A percentile compares a stretch with the other conserved stretches of the same genome.
These are phyloP conservation scores for Verticillium tricorpus DNA, from an alignment of 2,329 filamentous ascomycete genomes.

Conservation along the genomic window DNA sequence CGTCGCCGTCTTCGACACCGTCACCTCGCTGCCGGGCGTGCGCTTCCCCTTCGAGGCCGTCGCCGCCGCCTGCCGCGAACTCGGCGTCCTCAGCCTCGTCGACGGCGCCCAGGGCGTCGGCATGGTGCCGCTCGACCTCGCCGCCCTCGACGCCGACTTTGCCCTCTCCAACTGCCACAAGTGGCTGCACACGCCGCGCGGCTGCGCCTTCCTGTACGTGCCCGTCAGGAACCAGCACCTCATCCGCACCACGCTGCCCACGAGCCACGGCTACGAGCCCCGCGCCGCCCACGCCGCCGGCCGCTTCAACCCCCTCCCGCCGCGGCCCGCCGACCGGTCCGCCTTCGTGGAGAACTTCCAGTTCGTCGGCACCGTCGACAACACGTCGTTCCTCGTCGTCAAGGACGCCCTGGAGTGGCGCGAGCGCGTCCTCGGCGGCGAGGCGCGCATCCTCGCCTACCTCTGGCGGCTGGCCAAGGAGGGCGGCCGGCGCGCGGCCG, in stretches of 20 bases:
- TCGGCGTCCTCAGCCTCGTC: constrained; percentile 67
- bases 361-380: constrained; percentile 73
- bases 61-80: constrained; percentile 57
- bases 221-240: constrained; percentile 70
- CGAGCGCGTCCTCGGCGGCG: constrained; percentile 64
- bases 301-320: constrained; percentile 35
- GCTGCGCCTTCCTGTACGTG: constrained; percentile 77
- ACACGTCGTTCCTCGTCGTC: constrained; percentile 66
- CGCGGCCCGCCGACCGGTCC: constrained; percentile 37
- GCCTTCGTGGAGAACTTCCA: constrained; percentile 68
- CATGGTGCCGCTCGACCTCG: constrained; percentile 68
- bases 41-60: constrained; percentile 73
- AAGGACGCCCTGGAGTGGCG: constrained; percentile 70
- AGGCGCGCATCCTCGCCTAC: constrained; percentile 64
- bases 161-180: constrained; percentile 86
- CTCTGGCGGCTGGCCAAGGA: constrained; percentile 56
- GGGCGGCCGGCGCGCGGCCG: constrained; percentile 58
- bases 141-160: constrained; percentile 70
- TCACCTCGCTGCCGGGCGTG: constrained; percentile 74
- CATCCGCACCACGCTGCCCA: constrained; percentile 71
- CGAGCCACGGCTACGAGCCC: constrained; percentile 71
- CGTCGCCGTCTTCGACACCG: constrained; percentile 74
- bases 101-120: constrained; percentile 86
- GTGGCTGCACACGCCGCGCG: constrained; percentile 80
- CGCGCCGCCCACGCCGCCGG: constrained; percentile 11